Percentiles rank a stretch among this genome's conserved stretches.
phyloP scores from a whole-genome alignment of 176 grass and related monocot species.

The Elymus sibiricus region DNA sequence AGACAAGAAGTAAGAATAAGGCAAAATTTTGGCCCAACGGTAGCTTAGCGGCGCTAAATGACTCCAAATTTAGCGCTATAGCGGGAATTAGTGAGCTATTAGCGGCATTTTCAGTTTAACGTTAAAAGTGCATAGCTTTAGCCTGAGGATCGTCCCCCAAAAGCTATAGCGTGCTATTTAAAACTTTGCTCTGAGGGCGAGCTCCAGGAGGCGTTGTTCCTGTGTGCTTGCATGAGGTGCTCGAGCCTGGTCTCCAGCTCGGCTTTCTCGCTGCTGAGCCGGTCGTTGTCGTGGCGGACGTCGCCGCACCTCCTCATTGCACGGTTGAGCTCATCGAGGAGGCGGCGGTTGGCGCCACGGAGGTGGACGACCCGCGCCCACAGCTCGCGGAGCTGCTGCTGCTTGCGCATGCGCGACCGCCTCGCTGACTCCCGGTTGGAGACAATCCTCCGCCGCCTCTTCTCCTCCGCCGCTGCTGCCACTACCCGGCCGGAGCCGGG shows the following conservation, averaged over 20 bases:
- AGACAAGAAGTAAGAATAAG: too few relatives aligned
- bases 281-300: slow-evolving; percentile 45
- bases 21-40: too few relatives aligned
- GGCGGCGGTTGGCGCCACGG: slow-evolving; percentile 50
- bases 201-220: neutral
- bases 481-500: slow-evolving; percentile 19
- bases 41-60: too few relatives aligned
- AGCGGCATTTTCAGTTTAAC: too few relatives aligned
- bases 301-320: slow-evolving; percentile 46
- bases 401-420: slow-evolving; percentile 89
- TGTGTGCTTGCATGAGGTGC: slow-evolving; percentile 33
- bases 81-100: too few relatives aligned
- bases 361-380: slow-evolving; percentile 60
- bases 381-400: slow-evolving; percentile 77
- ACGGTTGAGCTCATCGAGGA: slow-evolving; percentile 67
- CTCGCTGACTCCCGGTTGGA: slow-evolving; percentile 93
- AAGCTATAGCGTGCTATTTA: too few relatives aligned
- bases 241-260: slow-evolving; percentile 64
- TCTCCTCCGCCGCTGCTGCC: slow-evolving; percentile 32
- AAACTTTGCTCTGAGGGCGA: neutral
- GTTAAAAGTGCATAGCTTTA: too few relatives aligned
- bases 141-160: too few relatives aligned
- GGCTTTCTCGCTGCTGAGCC: slow-evolving; percentile 40
- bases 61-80: too few relatives aligned
- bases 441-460: slow-evolving; percentile 74